Base-by-base conservation (phyloP, 768 basidiomycete genomes). In the Termitomyces sp. region DNA sequence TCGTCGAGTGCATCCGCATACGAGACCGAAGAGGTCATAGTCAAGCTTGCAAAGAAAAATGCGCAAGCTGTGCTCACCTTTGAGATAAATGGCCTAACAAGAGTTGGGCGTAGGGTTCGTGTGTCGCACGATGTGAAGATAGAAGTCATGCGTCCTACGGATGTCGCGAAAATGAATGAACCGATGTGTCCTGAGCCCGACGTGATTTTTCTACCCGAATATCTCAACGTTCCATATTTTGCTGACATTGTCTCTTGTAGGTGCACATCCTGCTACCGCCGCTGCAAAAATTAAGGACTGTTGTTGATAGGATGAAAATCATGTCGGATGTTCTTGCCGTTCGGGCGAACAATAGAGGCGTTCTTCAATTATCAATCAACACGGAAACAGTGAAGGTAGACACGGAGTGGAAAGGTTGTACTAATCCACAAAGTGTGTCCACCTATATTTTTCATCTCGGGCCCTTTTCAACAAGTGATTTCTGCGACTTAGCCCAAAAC, bases 31-130 rank as follows among this genome's bases (percentile, higher is more conserved):
- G 85, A 91, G 41, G 80, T 90, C 35, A 78, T 88, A 50, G 83
- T 94, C 79, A 93, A 89, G 71, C 78, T 94, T 3, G 89, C 91
- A 11, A 95, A 95, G 75, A 91, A 91, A 71, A 84, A 86, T 60
- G 84, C 89, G 48, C 83, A 84, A 40, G 88, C 91, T 0, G 81
- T 90, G 35, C 77, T 94, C 10, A 84, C 80, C 47, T 89, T 94
- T 58, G 89, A 89, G 62, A 89, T 94, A 57, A 76, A 74, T 44
- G 85, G 83, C 0, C 70, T 80, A 51, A 86, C 84, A 10, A 73
- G 83, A n/a, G 75, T 81, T 30, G 89, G 89, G 5, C 75, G 84
- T 57, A 75, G 70, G 43, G 78, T 91, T 41, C 77, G 80, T 45
- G 81, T 94, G 21, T 75, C 81, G 0, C 91, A 95, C 66, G 91